These are phyloP conservation scores for Talaromyces sp. DNA, from an alignment of 2,329 filamentous ascomycete genomes.

Conservation along the genomic window DNA sequence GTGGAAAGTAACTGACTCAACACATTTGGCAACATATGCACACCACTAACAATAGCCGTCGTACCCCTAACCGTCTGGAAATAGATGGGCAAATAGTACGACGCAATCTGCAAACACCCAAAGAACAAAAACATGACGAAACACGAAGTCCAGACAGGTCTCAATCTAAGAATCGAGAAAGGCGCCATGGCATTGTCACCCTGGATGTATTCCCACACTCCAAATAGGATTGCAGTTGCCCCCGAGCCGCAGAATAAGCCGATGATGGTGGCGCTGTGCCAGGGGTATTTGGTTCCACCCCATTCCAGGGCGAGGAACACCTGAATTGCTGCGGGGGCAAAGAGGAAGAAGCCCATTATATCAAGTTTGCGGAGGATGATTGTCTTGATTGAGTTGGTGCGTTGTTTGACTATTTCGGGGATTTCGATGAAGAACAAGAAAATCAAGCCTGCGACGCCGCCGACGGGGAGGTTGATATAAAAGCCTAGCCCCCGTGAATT, in stretches of 20 bases:
- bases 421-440: constrained; percentile 14
- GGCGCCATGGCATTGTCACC: constrained; percentile 30
- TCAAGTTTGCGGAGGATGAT: constrained; percentile 13
- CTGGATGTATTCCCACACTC: constrained; percentile 19
- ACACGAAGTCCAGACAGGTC: constrained; percentile 23
- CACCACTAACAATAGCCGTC: constrained; percentile 21
- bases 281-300: constrained; percentile 16
- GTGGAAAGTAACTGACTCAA: constrained; percentile 8
- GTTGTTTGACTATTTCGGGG: constrained; percentile 9
- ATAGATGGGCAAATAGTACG: constrained; percentile 21
- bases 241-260: constrained; percentile 18
- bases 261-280: constrained; percentile 16
- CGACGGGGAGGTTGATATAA: constrained; percentile 17
- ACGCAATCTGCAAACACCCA: constrained; percentile 21
- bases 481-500: too few relatives aligned
- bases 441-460: constrained; percentile 10
- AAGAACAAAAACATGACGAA: constrained; percentile 17
- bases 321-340: constrained; percentile 16
- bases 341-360: constrained; percentile 10
- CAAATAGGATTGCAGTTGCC: constrained; percentile 19
- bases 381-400: constrained; percentile 1
- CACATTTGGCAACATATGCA: constrained; percentile 11
- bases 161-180: constrained; percentile 31
- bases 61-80: constrained; percentile 25
- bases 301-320: constrained; percentile 18